Base-by-base conservation (phyloP, 805 yeast species). In the Suhomyces tanzawaensis region DNA sequence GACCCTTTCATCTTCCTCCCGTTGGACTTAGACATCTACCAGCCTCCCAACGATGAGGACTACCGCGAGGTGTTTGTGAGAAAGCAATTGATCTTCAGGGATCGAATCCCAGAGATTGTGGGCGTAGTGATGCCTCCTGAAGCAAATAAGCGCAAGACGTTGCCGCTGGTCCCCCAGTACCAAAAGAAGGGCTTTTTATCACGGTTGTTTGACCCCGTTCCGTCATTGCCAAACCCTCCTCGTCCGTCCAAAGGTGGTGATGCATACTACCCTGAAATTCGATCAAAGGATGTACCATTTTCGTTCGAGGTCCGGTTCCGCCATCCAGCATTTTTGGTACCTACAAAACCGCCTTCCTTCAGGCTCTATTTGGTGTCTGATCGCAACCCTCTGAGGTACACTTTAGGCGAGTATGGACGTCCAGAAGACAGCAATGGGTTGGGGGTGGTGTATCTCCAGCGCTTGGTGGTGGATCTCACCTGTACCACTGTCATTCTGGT, bases 1-100 rank as follows among this genome's bases (percentile, higher is more conserved):
- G 69, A 69, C 32, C 82, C 81, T 4, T 76, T 82, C 45, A 58
- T 63, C 3, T 77, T 81, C 44, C 53, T 76, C 21, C 85, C 86
- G 0, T 52, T 71, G 25, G 79, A 64, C 50, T 42, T 57, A 36
- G 59, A 64, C 47, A 49, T 49, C n/a, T 53, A 52, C 23, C 42
- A 42, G 17, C 58, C 55, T 2, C 28, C 39, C 9, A 48, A 46
- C 7, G 55, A 50, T 13, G 52, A 45, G 25, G 59, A 58, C 19
- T 59, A 64, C 34, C 49, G 59, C 21, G 70, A 70, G 40, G 66
- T 66, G n/a, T 79, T 67, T 52, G 64, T 70, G 6, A 59, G 81
- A 18, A 66, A 66, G 40, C 71, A 66, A 21, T 40, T 69, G 35
- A 51, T 57, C 1, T 63, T 74, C 41, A 52, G 45, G 24, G 59